phyloP scores from a whole-genome alignment of 148 eudicot species.

The Diospyros kaki region DNA sequence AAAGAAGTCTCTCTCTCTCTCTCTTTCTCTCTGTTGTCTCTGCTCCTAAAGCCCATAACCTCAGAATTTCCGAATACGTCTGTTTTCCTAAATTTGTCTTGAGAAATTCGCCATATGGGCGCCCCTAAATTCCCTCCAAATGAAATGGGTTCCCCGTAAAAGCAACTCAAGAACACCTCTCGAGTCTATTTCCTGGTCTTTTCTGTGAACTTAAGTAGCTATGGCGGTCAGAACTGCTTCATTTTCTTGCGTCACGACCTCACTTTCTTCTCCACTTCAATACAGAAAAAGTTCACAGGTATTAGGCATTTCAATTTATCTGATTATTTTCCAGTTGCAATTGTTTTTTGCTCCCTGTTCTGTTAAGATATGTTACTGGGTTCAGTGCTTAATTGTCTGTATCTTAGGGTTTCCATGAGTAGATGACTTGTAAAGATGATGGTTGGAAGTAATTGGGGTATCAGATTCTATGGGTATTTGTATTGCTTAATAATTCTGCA shows the following conservation, averaged over 20 bases:
- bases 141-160: conserved; percentile 18
- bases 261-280: conserved; percentile 18
- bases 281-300: conserved; percentile 20
- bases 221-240: conserved; percentile 22
- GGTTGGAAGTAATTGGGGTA: neutral
- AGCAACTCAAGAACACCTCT: neutral
- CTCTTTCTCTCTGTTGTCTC: neutral
- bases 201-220: neutral
- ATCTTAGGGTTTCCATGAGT: conserved; percentile 5
- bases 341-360: neutral
- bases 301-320: neutral
- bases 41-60: neutral
- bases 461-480: neutral
- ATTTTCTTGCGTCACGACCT: conserved; percentile 21
- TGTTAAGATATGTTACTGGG: neutral
- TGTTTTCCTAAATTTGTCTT: neutral
- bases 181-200: neutral
- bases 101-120: conserved; percentile 1
- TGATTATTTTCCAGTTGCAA: neutral
- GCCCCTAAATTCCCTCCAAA: conserved; percentile 6
- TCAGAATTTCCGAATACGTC: conserved; percentile 4
- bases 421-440: neutral
- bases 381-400: neutral
- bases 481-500: neutral
- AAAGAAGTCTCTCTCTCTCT: neutral